Evolutionary conservation across 805 yeast genomes (phyloP), one percentile per base, ranked within the genome.

Genomic region (Candida endomychidarum): DNA sequence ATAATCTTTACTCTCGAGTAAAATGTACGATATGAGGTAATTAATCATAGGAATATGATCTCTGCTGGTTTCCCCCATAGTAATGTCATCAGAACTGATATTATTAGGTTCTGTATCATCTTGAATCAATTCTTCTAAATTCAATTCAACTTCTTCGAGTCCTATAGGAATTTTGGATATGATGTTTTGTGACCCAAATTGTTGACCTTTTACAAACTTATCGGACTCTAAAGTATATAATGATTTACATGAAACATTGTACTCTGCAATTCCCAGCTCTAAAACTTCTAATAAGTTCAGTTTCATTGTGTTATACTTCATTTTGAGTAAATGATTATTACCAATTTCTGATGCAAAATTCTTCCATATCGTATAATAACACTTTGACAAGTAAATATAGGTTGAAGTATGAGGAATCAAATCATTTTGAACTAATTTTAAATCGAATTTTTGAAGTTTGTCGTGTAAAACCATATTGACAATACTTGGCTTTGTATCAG

Each of bases 331-430:
- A 10, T 9, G 8, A 23, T 37, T 42, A 3, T 14, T 12, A 2
- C 11, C 17, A 11, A 47, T 33, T 18, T 41, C 41, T 5, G 20
- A 14, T 8, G 28, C 20, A 22, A 38, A 43, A 14, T 8, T 3
- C 16, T 24, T 19, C 11, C 60, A 61, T 4, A 67, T 50, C 2
- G 67, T 56, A 40, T 57, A 58, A 47, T 54, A 66, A 15, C 67
- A 50, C 36, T 65, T 63, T 14, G 72, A 64, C 43, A 56, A 58
- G 35, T 57, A 55, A 2, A 65, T 50, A 28, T 56, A 56, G 17
- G 43, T 39, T 2, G 66, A 54, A 2, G 70, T 57, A 40, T 53
- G 60, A 7, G 1, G 61, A 52, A 10, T 57, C 49, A n/a, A 42
- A 37, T 12, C 14, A 9, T 5, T 43, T 23, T 8, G 42, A 24